A percentile compares a stretch with the other conserved stretches of the same genome.
These are phyloP conservation scores for Paraurostyla sp. DNA, from an alignment of 73 alveolate species.

Conservation along the genomic window DNA sequence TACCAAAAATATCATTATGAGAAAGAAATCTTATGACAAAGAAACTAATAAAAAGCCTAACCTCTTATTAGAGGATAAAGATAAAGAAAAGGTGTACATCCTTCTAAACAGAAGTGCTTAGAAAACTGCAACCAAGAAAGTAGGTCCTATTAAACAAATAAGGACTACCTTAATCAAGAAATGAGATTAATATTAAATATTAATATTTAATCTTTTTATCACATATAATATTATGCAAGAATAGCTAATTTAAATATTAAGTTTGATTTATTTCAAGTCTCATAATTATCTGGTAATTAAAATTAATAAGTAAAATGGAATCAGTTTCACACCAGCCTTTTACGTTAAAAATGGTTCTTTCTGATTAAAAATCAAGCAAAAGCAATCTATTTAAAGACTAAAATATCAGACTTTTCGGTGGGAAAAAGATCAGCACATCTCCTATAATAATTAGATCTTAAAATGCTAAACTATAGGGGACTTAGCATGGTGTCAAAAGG, in stretches of 20 bases:
- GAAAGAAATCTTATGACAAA: constrained; percentile 25
- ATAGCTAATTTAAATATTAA: no score
- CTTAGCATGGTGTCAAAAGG: no score
- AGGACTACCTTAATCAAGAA: neutral
- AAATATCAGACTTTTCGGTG: neutral
- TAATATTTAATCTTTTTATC: no score
- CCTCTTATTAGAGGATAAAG: neutral
- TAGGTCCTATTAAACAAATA: neutral
- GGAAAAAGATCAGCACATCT: neutral
- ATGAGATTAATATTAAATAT: no score
- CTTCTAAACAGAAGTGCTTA: constrained; percentile 13
- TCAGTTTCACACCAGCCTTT: no score
- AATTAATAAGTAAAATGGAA: no score
- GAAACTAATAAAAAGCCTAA: neutral
- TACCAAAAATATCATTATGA: neutral
- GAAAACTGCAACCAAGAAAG: neutral
- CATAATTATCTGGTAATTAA: no score
- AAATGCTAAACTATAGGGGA: neutral
- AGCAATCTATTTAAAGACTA: neutral
- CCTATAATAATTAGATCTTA: neutral
- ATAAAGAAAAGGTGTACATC: neutral
- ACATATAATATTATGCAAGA: no score
- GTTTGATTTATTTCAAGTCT: no score
- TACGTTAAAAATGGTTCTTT: neutral
- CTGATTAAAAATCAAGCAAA: no score